Base-by-base conservation (phyloP, 1,284 basidiomycete genomes). In the Exsudoporus floridanus region DNA sequence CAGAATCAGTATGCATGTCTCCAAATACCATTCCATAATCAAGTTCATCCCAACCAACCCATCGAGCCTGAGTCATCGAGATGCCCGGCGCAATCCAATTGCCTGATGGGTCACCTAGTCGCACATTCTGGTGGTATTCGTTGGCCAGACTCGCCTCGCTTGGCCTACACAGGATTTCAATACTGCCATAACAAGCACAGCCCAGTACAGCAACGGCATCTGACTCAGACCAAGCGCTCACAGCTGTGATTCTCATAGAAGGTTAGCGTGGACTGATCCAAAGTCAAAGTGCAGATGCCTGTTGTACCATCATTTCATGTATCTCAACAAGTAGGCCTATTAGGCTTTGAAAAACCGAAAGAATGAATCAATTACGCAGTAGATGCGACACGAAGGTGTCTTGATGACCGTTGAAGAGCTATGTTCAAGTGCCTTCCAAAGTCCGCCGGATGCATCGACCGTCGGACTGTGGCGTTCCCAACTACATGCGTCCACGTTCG, bases 141-240 rank as follows among this genome's bases (percentile, higher is more conserved):
- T 39, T 41, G 21, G 14, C 23, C 16, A 5, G 35, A 23, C 28
- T 25, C 2, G 19, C 28, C 31, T 10, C 21, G 6, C 27, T 31
- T 1, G 21, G n/a, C 46, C 28, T 14, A 28, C 60, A 59, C 64
- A 59, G 62, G 58, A 53, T 46, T 4, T 14, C 45, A 37, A 39
- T 35, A 25, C 46, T 18, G 3, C 3, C 50, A 59, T 50, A 65
- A 54, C 58, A 55, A 13, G 16, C 21, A 67, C 53, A 59, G 65
- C 58, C 12, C 8, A 8, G 54, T 59, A 63, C 58, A 63, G 61
- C 62, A 51, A 14, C 9, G 13, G n/a, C 28, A 27, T 46, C n/a
- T 36, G 43, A 35, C 39, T 42, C 18, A n/a, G 12, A 30, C 25
- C 16, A 27, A 33, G 30, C 7, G 23, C 44, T 16, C 18, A 12